Conservation (phyloP, 2,329 filamentous ascomycete genomes). For the Ambrosiella beaveri region DNA sequence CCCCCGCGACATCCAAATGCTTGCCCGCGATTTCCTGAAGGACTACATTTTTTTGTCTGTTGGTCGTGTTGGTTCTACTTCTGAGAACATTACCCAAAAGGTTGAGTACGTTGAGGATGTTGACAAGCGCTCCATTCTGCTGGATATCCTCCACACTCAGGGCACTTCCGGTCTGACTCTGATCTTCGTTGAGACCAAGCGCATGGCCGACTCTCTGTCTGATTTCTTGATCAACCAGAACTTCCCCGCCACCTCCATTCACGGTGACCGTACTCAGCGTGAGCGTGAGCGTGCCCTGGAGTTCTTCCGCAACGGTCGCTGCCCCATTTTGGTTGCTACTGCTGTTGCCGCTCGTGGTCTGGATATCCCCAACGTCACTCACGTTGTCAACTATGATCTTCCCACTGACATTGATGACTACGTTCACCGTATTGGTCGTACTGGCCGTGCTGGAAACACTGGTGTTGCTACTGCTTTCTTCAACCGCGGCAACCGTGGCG, state of each 20-base stretch:
- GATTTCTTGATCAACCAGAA: slow-evolving; percentile 98
- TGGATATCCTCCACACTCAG: slow-evolving; percentile 94
- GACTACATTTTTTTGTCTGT: slow-evolving; percentile 99
- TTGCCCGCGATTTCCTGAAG: slow-evolving; percentile 95
- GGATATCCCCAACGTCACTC: slow-evolving; percentile 90
- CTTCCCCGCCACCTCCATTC: slow-evolving; percentile 95
- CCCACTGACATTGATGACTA: slow-evolving; percentile 98
- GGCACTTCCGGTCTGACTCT: slow-evolving; percentile 68
- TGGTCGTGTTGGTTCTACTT: slow-evolving; percentile 93
- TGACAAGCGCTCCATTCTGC: slow-evolving; percentile 93
- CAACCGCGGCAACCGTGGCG: slow-evolving; percentile 97
- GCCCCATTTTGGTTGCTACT: slow-evolving; percentile 91
- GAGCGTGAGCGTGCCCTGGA: slow-evolving; percentile 96
- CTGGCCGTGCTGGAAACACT: slow-evolving; percentile 96
- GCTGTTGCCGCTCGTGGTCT: slow-evolving; percentile 82
- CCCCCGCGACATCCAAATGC: slow-evolving; percentile 97
- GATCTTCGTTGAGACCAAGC: slow-evolving; percentile 99
- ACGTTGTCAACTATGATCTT: slow-evolving; percentile 99
- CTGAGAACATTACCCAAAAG: slow-evolving; percentile 99
- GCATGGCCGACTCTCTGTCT: slow-evolving; percentile 93
- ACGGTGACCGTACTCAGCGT: slow-evolving; percentile 94
- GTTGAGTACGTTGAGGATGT: slow-evolving; percentile 92
- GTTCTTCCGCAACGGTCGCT: slow-evolving; percentile 91
- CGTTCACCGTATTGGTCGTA: slow-evolving; percentile 98
- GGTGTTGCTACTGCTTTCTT: slow-evolving; percentile 98